Base-by-base conservation (phyloP, 345 rosid species). In the Turnera subulata region DNA sequence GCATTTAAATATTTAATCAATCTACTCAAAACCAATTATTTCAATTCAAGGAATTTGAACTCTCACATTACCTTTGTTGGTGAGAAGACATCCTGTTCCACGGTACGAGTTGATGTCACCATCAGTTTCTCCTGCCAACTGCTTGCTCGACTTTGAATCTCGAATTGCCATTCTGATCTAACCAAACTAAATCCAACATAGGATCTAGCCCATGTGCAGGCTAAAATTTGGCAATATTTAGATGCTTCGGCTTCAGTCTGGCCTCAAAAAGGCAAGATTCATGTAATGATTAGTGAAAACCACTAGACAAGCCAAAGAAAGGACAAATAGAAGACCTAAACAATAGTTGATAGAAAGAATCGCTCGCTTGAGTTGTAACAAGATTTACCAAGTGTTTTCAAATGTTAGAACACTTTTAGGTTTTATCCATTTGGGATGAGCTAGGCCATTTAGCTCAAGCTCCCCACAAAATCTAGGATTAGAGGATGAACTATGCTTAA, bases 331-430 rank as follows among this genome's bases (percentile, higher is more conserved):
- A 57, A 62, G n/a, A 7, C 2, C 42, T 18, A 12, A 46, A 53
- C 53, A 15, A 52, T 6, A 65, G 14, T 58, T 23, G 16, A n/a
- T n/a, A n/a, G 17, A 43, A 11, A 56, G 26, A 17, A 43, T 17
- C 62, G 69, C 76, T 77, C 69, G 81, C 99, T 80, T 93, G 97
- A 66, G 97, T 89, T 46, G 97, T 94, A 70, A 89, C 99, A 49
- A 93, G 99, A 80, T 85, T 89, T 73, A 93, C 90, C 76, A 89
- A 96, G 64, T 97, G 61, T 93, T 93, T 77, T 93, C 97, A 65
- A 93, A 89, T 21, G 82, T 69, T n/a, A 93, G 80, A 76, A 82
- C 68, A 74, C 99, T 96, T 77, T 78, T 85, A 55, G 97, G 99
- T 73, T 82, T 89, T 43, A 92, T 85, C 71, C 68, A 71, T 70